These are phyloP conservation scores for Trypanosomatidae sp. DNA, from an alignment of 208 protist genomes.

Conservation along the genomic window DNA sequence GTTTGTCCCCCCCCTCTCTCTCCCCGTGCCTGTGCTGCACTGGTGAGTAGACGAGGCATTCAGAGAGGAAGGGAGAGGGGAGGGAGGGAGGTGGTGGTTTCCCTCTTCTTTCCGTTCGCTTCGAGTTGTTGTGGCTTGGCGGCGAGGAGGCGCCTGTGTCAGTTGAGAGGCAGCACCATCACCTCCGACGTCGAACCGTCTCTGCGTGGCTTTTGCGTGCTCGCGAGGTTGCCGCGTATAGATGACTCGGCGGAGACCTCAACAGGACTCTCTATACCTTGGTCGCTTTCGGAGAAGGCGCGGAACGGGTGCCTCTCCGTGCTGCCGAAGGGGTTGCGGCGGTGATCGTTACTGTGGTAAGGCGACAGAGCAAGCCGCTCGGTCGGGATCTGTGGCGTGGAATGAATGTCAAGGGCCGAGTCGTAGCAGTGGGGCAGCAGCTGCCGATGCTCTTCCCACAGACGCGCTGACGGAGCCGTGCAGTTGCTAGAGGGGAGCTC, in stretches of 20 bases:
- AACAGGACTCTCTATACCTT: background rate
- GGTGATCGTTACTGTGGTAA: background rate
- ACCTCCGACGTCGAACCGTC: constrained; percentile 4
- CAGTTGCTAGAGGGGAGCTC: constrained; percentile 25
- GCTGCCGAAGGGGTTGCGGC: background rate
- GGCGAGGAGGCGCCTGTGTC: no score
- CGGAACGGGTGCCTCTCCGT: background rate
- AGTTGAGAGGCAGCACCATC: constrained; percentile 22
- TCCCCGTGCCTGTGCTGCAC: background rate
- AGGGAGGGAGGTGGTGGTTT: background rate
- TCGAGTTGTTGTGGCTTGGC: background rate
- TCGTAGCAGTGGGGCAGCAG: constrained; percentile 4
- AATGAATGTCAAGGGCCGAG: constrained; percentile 3
- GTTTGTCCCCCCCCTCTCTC: background rate
- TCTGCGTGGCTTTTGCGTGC: constrained; percentile 5
- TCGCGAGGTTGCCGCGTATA: background rate
- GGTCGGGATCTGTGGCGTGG: constrained; percentile 6
- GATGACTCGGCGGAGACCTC: background rate
- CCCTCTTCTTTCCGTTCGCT: background rate
- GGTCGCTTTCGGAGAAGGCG: constrained; percentile 1
- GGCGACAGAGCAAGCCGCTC: background rate
- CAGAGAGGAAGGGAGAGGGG: background rate
- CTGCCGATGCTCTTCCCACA: constrained; percentile 29
- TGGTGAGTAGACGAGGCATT: background rate
- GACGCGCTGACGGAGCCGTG: constrained; percentile 17